Evolutionary conservation across 139 green algal genomes (phyloP), one percentile per base, ranked within the genome.

Genomic region (Chlamydomonas sp.): DNA sequence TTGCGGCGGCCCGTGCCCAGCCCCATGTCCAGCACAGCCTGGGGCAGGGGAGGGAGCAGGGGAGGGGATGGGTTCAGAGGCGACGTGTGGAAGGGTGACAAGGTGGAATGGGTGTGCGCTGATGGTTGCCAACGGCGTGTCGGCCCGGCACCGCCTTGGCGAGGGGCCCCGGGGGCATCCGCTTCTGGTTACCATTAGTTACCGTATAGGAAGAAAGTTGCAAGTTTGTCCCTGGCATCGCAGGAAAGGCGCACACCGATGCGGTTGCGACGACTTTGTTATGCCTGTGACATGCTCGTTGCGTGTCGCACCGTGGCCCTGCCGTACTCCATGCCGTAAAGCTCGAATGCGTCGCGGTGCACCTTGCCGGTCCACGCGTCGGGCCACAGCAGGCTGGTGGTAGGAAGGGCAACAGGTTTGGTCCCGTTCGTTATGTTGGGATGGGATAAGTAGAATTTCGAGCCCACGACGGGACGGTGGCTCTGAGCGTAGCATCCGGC

Each of bases 1-100:
- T 91, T 87, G 31, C 90, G 87, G 2, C 87, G 68, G 16, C 84
- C 90, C 60, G 78, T 86, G 62, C 90, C 90, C 20, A 58, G 61
- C 1, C 84, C 66, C 62, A 74, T 5, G 68, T 17, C 49, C 67
- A 88, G 77, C 77, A 90, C 66, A 16, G 61, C 60, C 75, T 87
- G 83, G 0, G 64, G 63, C 8, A 9, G 16, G 18, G 77, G 1
- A 2, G 77, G 77, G 61, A 7, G 1, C 16, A 18, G 77, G 18
- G 75, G 0, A 6, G 16, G 59, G 77, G 60, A 57, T 31, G 3
- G 57, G 77, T 20, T 60, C 49, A 8, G 63, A 12, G 61, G 31
- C 31, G 31, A 49, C 31, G 31, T 49, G 31, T 49, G 31, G 31
- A 49, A 49, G 31, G 31, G 31, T 49, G 31, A 49, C 31, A 49